These are phyloP conservation scores for Licmophora abbreviata DNA, from an alignment of 108 stramenopile genomes.

Conservation along the genomic window DNA sequence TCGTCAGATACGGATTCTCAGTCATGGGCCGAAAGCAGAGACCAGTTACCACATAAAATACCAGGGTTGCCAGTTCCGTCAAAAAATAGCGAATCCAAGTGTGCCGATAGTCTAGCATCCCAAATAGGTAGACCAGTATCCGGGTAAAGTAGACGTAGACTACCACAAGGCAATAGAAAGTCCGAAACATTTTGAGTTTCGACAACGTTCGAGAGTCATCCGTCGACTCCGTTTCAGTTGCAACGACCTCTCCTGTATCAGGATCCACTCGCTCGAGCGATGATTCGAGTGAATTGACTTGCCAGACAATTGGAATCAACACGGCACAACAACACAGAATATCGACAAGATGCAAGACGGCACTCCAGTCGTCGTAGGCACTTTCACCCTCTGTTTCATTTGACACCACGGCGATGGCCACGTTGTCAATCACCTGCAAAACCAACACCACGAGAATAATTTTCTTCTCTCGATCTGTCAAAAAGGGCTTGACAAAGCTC, in stretches of 20 bases:
- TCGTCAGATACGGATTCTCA: slow-evolving; percentile 73
- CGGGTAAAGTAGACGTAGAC: slow-evolving; percentile 95
- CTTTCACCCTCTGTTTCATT: slow-evolving; percentile 84
- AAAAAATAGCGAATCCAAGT: slow-evolving; percentile 85
- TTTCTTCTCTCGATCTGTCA: slow-evolving; percentile 80
- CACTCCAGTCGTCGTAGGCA: slow-evolving; percentile 74
- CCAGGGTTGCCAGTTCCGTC: slow-evolving; percentile 75
- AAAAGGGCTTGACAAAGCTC: slow-evolving; percentile 91
- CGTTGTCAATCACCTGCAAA: slow-evolving; percentile 91
- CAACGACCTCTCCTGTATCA: slow-evolving; percentile 15
- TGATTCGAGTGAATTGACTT: slow-evolving; percentile 73
- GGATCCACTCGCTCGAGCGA: slow-evolving; percentile 38
- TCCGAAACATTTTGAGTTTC: slow-evolving; percentile 86
- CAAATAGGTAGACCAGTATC: slow-evolving; percentile 88
- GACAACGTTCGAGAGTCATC: slow-evolving; percentile 36
- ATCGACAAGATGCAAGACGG: slow-evolving; percentile 91
- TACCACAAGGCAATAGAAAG: slow-evolving; percentile 91
- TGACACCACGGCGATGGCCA: slow-evolving; percentile 87
- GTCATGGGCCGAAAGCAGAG: slow-evolving; percentile 72
- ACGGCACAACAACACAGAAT: slow-evolving; percentile 95
- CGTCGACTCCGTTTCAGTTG: slow-evolving; percentile 6
- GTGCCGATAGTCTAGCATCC: slow-evolving; percentile 78
- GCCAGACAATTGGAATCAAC: slow-evolving; percentile 96
- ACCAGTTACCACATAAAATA: slow-evolving; percentile 89
- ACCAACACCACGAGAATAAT: slow-evolving; percentile 79